Conservation (phyloP, 164 flowering plant genomes). For the Umbilicus rupestris region DNA sequence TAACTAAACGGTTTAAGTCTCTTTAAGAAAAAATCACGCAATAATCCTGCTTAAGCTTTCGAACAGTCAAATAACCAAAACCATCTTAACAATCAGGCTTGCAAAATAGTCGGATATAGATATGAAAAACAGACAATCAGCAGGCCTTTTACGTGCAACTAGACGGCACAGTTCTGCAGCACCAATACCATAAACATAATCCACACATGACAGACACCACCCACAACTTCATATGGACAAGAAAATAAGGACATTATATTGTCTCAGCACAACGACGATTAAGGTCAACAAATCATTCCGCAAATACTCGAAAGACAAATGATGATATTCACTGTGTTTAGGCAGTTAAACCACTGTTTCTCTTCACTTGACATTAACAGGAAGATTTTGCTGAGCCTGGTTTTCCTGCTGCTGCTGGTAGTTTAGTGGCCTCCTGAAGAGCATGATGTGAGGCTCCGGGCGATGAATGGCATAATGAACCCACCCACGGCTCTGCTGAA, state of each 20-base stretch:
- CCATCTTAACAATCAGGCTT: too few relatives aligned
- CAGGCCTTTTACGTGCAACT: background rate
- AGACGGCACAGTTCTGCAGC: too few relatives aligned
- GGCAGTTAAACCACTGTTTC: background rate
- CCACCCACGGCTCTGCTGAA: conserved; percentile 98
- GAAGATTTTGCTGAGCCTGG: conserved; percentile 34
- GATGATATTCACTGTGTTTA: background rate
- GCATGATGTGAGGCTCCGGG: conserved; percentile 98
- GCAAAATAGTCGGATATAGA: too few relatives aligned
- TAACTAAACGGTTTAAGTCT: too few relatives aligned
- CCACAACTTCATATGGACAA: background rate
- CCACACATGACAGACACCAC: background rate
- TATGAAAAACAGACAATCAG: background rate
- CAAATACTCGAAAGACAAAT: background rate
- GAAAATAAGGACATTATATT: background rate
- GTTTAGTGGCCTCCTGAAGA: conserved; percentile 90
- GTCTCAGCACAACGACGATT: background rate
- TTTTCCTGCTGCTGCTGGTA: conserved; percentile 80
- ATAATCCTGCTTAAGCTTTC: too few relatives aligned
- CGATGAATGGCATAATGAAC: conserved; percentile 92
- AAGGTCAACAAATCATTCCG: background rate
- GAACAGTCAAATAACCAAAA: too few relatives aligned
- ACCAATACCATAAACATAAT: background rate
- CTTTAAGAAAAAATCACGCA: too few relatives aligned
- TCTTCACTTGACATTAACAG: background rate